Conservation (phyloP, 2,329 filamentous ascomycete species). For the Sporothrix globosa region DNA sequence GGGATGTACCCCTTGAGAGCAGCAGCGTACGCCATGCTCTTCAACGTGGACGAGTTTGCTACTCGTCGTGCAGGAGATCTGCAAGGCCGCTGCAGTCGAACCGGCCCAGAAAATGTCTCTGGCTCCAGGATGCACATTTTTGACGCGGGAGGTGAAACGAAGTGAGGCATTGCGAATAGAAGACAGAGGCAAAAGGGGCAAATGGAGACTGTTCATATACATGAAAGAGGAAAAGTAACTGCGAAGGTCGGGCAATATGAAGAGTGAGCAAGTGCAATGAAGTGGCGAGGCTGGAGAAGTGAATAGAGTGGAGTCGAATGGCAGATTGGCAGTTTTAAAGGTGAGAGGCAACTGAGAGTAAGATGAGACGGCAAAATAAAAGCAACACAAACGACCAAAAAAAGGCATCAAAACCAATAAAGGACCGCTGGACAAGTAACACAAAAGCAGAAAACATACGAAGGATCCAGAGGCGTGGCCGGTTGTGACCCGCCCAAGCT, state of each 20-base stretch:
- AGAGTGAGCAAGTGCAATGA: background rate
- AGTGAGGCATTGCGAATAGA: background rate
- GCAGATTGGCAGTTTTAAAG: background rate
- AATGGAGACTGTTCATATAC: background rate
- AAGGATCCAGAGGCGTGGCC: conserved; percentile 64
- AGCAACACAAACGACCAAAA: background rate
- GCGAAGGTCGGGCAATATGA: conserved; percentile 56
- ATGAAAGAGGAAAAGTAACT: conserved; percentile 40
- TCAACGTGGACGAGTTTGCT: conserved; percentile 19
- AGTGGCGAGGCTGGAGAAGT: conserved; percentile 4
- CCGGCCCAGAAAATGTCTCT: conserved; percentile 26
- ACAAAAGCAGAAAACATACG: conserved; percentile 55
- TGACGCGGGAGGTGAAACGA: background rate
- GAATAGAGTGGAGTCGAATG: background rate
- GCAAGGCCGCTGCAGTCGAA: conserved; percentile 30
- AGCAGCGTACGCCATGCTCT: conserved; percentile 32
- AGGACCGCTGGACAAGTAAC: background rate
- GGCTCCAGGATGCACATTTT: conserved; percentile 30
- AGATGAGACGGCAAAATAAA: conserved; percentile 23
- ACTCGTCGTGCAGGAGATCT: conserved; percentile 31
- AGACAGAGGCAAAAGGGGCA: background rate
- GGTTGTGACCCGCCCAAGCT: conserved; percentile 66
- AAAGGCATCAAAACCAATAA: background rate
- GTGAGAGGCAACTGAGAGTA: conserved; percentile 22
- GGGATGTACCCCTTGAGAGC: conserved; percentile 32